Base-by-base conservation (phyloP, 805 yeast genomes). In the Spathaspora sp. region DNA sequence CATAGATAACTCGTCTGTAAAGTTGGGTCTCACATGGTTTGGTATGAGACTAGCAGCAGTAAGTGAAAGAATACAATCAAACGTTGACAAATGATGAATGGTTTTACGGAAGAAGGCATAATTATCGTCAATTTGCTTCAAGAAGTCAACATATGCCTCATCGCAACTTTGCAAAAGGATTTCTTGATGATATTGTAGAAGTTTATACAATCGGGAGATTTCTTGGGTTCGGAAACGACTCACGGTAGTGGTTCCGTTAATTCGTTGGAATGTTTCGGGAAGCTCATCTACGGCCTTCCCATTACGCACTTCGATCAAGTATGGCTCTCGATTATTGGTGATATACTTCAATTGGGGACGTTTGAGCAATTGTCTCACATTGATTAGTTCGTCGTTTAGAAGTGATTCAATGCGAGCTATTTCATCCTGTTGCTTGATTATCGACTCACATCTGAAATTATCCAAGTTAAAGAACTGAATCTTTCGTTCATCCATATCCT, bases 191-290 rank as follows among this genome's bases (percentile, higher is more conserved):
- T 84, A 84, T 53, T 82, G 85, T 38, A 85, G 63, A 39, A 72
- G 64, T 49, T 82, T 81, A 46, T 83, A 76, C 26, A 88, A 67
- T 14, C 70, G 67, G 2, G 72, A 57, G 1, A 84, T 76, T 29
- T 66, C 69, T 0, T 96, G 89, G 0, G 96, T 75, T 52, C 91
- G 72, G 65, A 82, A 92, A 52, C 98, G 70, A 1, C 90, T 80
- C 1, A 89, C 84, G 1, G 82, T 65, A 54, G 82, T 73, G 46
- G 96, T 79, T 8, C 86, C 86, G 58, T 81, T 86, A 26, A 88
- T 79, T 57, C 89, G 86, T 11, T 86, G 68, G 97, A 97, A 93
- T 48, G 81, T 82, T 2, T 70, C 58, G 0, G 98, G 98, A 1
- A 92, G 66, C 1, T 69, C 66, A 43, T 79, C 80, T 1, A 78